Evolutionary conservation across 257 asterid genomes (phyloP).

Genomic region (Nicotiana otophora): DNA sequence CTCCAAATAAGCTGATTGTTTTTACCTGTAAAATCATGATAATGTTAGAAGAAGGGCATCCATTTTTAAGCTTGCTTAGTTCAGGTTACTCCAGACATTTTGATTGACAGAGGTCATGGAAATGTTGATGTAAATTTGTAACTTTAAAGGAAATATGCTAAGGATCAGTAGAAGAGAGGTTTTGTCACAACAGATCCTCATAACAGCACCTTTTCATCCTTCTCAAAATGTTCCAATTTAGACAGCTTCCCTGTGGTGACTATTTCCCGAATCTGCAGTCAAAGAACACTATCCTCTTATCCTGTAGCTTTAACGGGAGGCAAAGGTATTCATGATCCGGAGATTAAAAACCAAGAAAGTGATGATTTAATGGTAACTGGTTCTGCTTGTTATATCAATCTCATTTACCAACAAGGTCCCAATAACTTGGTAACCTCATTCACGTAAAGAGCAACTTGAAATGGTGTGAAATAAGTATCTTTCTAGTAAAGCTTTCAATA

Average conservation of each 20-base stretch:
- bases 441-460: not conserved
- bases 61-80: not conserved
- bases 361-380: not conserved
- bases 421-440: not conserved
- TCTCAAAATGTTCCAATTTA: constrained; percentile 90
- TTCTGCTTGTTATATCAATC: not conserved
- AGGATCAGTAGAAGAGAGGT: not conserved
- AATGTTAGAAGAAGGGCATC: constrained; percentile 3
- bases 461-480: not conserved
- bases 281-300: constrained; percentile 14
- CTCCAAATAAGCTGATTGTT: constrained; percentile 88
- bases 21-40: constrained; percentile 44
- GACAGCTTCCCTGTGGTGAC: constrained; percentile 86
- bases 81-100: not conserved
- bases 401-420: not conserved
- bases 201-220: constrained; percentile 75
- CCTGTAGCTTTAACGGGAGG: not conserved
- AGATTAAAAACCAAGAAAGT: not conserved
- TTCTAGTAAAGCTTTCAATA: not conserved
- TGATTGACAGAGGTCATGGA: not conserved
- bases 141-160: not conserved
- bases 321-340: not conserved
- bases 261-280: constrained; percentile 90
- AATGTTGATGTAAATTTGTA: not conserved
- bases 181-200: not conserved